phyloP scores from a whole-genome alignment of 1,284 basidiomycete genomes.

The Fomitopsis pinicola region DNA sequence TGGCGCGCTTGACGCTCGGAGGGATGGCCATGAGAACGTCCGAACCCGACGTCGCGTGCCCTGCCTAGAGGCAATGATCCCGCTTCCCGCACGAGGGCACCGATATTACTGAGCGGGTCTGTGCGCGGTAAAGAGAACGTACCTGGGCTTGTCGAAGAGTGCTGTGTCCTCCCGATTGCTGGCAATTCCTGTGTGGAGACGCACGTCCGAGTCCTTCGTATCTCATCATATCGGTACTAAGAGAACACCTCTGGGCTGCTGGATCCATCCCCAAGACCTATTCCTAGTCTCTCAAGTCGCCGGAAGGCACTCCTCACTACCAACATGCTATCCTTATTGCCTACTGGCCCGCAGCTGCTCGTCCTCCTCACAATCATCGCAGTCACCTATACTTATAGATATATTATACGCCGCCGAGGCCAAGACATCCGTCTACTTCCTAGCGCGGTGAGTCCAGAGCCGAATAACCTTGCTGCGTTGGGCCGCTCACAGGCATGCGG shows the following conservation, averaged over 20 bases:
- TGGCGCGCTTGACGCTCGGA: background rate
- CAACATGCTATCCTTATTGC: conserved; percentile 10
- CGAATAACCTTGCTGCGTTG: background rate
- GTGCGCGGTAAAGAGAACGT: background rate
- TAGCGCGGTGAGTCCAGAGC: conserved; percentile 16
- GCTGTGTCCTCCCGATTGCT: background rate
- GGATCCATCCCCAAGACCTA: background rate
- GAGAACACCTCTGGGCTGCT: background rate
- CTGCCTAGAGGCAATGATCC: background rate
- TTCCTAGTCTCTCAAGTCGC: too few species aligned
- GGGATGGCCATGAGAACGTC: background rate
- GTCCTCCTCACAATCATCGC: conserved; percentile 15
- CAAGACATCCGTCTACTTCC: conserved; percentile 16
- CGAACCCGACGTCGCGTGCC: background rate
- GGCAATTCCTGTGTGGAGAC: background rate
- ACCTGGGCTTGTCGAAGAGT: background rate
- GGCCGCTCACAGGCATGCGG: background rate
- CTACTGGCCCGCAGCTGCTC: conserved; percentile 1
- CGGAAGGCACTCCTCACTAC: conserved; percentile 1
- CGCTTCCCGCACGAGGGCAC: background rate
- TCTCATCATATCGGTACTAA: background rate
- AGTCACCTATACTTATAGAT: conserved; percentile 15
- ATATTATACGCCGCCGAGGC: conserved; percentile 10
- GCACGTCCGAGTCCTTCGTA: background rate
- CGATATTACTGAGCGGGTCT: background rate